Evolutionary conservation across 2,329 filamentous ascomycete species (phyloP), one percentile per base, ranked within the genome.

Genomic region (Cladosporium sp.): DNA sequence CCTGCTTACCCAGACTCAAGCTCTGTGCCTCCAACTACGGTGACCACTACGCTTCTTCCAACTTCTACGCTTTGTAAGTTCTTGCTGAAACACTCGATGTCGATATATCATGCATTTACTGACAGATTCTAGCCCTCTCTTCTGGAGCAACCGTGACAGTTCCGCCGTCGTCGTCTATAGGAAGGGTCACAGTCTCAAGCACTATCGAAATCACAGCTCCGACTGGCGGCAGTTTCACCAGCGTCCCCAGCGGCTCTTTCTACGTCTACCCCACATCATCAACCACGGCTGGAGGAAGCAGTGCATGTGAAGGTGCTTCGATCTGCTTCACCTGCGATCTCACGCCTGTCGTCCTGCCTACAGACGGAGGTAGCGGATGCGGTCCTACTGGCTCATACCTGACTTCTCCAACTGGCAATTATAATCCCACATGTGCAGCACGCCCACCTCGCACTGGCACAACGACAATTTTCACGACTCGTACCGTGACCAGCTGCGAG

Each of bases 391-490:
- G 22, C 18, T 41, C 45, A 8, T 15, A 32, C 11, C 13, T 34
- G 7, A 32, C 37, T 12, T n/a, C n/a, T 1, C 15, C 32, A 13
- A 20, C 41, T 18, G 17, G 22, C 9, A 44, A 30, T 19, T 51
- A 51, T 22, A 40, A 52, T 17, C 50, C 50, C 2, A 52, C 50
- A 22, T 58, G 57, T 39, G 44, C 53, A 5, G 52, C 52, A 19
- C 56, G 47, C 13, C 42, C 50, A 20, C 27, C 43, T 15, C 36
- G 56, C 8, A 55, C 56, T 18, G 61, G 62, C 4, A 65, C 63
- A 4, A 65, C 60, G 2, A 66, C 64, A 5, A 34, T 66, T 9
- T 61, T 61, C 47, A 65, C 62, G 7, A 66, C 62, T 1, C 52
- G 60, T n/a, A 65, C 60, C 2, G 54, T 65, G 19, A 67, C 62